Evolutionary conservation across 768 basidiomycete genomes (phyloP).

Genomic region (Astraeus odoratus): DNA sequence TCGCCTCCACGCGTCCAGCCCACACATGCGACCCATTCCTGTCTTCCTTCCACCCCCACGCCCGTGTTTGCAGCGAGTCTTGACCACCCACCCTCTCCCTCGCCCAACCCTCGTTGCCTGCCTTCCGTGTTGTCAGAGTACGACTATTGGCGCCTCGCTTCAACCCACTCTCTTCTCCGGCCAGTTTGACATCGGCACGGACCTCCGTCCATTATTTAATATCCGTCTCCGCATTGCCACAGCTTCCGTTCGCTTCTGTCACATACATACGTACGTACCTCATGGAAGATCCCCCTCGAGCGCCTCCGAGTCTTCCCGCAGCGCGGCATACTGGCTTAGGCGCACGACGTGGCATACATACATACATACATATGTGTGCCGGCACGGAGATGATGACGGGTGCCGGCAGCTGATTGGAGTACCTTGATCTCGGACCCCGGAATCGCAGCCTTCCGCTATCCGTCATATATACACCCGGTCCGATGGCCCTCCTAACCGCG

Average conservation of each 20-base stretch:
- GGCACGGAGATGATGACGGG: too few species aligned
- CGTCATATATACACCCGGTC: too few species aligned
- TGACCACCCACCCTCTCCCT: background rate
- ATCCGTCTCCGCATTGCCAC: background rate
- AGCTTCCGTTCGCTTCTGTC: too few species aligned
- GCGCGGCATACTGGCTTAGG: background rate
- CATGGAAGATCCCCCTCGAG: background rate
- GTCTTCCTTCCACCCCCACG: too few species aligned
- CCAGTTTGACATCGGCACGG: background rate
- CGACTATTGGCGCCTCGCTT: background rate
- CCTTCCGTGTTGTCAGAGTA: background rate
- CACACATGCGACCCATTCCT: too few species aligned
- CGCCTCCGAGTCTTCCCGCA: background rate
- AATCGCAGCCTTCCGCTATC: too few species aligned
- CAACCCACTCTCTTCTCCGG: background rate
- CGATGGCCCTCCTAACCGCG: too few species aligned
- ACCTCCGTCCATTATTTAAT: background rate
- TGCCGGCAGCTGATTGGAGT: too few species aligned
- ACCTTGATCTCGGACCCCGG: too few species aligned
- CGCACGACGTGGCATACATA: background rate
- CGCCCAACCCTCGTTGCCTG: background rate
- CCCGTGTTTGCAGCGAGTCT: too few species aligned
- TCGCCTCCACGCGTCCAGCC: background rate
- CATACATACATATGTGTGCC: too few species aligned
- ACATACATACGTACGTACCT: background rate